A percentile compares a stretch with the other conserved stretches of the same genome.
phyloP scores from a whole-genome alignment of 2,329 filamentous ascomycete genomes.

The Aureobasidium sp. region DNA sequence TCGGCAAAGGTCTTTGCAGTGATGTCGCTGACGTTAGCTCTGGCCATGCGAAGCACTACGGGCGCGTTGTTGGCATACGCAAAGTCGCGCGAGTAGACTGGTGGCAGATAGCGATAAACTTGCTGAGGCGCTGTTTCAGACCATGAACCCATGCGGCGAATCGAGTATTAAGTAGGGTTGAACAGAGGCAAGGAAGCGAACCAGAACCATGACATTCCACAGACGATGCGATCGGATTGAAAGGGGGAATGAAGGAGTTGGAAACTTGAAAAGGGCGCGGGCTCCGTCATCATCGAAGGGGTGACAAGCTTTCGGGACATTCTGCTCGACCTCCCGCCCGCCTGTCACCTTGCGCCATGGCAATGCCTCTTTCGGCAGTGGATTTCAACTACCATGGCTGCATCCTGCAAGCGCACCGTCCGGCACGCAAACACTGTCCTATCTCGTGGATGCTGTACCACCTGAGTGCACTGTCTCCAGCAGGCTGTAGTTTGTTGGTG shows the following conservation, averaged over 20 bases:
- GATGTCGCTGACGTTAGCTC: slow-evolving; percentile 37
- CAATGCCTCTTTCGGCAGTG: neutral
- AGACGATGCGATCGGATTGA: neutral
- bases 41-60: slow-evolving; percentile 35
- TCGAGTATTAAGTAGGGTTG: slow-evolving; percentile 14
- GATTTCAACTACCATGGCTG: neutral
- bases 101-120: slow-evolving; percentile 16
- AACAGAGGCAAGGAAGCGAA: slow-evolving; percentile 17
- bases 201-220: slow-evolving; percentile 15
- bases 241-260: neutral
- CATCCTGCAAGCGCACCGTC: neutral
- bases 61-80: slow-evolving; percentile 34
- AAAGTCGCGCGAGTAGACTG: slow-evolving; percentile 32
- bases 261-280: neutral
- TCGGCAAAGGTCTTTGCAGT: slow-evolving; percentile 43
- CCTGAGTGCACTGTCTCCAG: neutral
- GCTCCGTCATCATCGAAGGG: slow-evolving; percentile 6
- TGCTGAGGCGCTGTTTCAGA: slow-evolving; percentile 16
- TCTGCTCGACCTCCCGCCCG: neutral
- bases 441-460: too few species aligned
- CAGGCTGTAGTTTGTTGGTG: neutral
- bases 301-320: slow-evolving; percentile 6
- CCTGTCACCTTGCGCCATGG: neutral
- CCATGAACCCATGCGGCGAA: slow-evolving; percentile 17
- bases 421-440: neutral